Evolutionary conservation across 345 rosid species (phyloP).

Genomic region (Syzygium jambos): DNA sequence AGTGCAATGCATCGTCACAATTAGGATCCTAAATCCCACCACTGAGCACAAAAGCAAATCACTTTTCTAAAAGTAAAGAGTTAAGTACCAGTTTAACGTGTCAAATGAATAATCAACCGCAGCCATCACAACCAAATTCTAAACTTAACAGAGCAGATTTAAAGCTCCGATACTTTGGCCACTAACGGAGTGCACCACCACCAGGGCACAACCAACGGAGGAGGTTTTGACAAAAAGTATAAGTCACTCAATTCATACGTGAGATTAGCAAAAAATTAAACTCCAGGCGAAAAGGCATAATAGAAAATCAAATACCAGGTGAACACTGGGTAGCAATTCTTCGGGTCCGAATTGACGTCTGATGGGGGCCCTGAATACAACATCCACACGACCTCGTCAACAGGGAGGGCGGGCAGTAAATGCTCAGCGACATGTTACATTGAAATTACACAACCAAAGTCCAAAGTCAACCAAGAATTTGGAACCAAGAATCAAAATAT

Average conservation of each 20-base stretch:
- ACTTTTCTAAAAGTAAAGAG: neutral
- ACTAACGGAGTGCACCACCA: neutral
- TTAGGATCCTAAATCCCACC: neutral
- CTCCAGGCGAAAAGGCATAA: neutral
- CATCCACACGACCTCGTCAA: neutral
- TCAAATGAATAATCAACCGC: neutral
- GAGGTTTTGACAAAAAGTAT: neutral
- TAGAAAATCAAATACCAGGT: conserved; percentile 30
- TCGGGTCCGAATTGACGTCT: conserved; percentile 31
- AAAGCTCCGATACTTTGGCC: neutral
- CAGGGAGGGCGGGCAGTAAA: neutral
- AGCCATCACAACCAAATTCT: neutral
- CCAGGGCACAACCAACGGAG: neutral
- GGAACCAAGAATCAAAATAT: neutral
- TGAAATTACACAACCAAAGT: neutral
- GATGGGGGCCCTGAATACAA: conserved; percentile 46
- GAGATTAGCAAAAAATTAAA: neutral
- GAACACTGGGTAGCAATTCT: conserved; percentile 37
- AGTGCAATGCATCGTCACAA: accelerated
- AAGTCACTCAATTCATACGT: neutral
- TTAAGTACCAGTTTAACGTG: neutral
- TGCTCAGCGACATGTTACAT: neutral
- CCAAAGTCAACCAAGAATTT: neutral
- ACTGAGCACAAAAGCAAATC: neutral
- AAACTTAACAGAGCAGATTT: neutral